Evolutionary conservation across 108 stramenopile genomes (phyloP).

Genomic region (Fragilaria crotonensis): DNA sequence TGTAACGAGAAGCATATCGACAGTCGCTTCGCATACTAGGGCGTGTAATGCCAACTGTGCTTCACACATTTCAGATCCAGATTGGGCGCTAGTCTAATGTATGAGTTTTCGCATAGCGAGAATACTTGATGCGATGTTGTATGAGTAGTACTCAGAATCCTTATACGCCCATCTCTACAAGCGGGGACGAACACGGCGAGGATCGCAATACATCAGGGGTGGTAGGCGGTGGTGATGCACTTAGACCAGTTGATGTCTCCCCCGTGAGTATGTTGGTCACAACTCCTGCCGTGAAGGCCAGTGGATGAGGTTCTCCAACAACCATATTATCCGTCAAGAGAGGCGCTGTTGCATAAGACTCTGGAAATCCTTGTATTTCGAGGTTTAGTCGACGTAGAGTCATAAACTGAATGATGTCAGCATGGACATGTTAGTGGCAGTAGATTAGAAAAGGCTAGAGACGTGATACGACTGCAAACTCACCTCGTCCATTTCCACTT

Average conservation of each 20-base stretch:
- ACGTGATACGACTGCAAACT: conserved; percentile 5
- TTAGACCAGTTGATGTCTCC: background rate
- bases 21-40: too few species aligned
- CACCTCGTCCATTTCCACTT: conserved; percentile 87
- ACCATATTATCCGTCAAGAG: conserved; percentile 29
- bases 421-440: background rate
- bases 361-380: conserved; percentile 84
- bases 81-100: too few species aligned
- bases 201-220: background rate
- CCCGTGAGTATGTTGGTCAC: background rate
- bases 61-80: too few species aligned
- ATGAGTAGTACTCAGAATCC: too few species aligned
- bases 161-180: too few species aligned
- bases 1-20: too few species aligned
- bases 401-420: conserved; percentile 50
- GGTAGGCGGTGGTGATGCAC: background rate
- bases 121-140: too few species aligned
- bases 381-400: conserved; percentile 78
- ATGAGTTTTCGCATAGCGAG: too few species aligned
- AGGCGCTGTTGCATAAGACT: conserved; percentile 75
- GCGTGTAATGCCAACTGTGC: too few species aligned
- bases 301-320: conserved; percentile 25
- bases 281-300: conserved; percentile 8
- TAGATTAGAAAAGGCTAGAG: too few species aligned
- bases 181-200: too few species aligned